Conservation (phyloP, 2,329 filamentous ascomycete genomes). For the Fusarium acutatum region DNA sequence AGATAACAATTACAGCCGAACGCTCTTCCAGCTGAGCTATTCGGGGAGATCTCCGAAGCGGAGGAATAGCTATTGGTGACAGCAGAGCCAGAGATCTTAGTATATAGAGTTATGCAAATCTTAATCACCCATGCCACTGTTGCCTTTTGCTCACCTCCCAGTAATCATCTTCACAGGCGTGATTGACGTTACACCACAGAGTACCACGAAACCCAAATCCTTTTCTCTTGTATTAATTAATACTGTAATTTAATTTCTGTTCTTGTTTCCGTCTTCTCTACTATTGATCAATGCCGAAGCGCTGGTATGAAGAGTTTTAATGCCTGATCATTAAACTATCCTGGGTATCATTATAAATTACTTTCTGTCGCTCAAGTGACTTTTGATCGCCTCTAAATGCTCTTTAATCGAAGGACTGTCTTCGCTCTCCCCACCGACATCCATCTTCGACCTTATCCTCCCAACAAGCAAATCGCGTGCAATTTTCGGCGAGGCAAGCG, state of each 20-base stretch:
- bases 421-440: conserved; percentile 26
- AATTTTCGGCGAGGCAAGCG: conserved; percentile 33
- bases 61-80: conserved; percentile 22
- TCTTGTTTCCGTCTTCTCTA: rapidly evolving
- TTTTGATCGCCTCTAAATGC: conserved; percentile 27
- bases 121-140: rapidly evolving
- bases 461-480: conserved; percentile 36
- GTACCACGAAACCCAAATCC: rapidly evolving
- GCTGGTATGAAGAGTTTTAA: rapidly evolving
- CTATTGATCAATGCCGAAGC: rapidly evolving
- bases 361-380: conserved; percentile 10
- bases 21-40: conserved; percentile 44
- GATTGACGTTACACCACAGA: rapidly evolving
- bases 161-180: rapidly evolving
- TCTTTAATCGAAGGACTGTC: conserved; percentile 35
- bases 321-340: rapidly evolving
- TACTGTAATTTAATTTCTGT: rapidly evolving
- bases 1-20: conserved; percentile 38
- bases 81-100: rapidly evolving
- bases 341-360: conserved; percentile 6
- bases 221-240: rapidly evolving
- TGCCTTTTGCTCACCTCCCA: rapidly evolving
- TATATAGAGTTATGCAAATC: rapidly evolving
- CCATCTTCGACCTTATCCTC: conserved; percentile 29
- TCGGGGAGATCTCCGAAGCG: conserved; percentile 14